Percentiles rank a stretch among this genome's conserved stretches.
These are phyloP conservation scores for Xanthoconium stramineum DNA, from an alignment of 768 basidiomycete genomes.

Conservation along the genomic window DNA sequence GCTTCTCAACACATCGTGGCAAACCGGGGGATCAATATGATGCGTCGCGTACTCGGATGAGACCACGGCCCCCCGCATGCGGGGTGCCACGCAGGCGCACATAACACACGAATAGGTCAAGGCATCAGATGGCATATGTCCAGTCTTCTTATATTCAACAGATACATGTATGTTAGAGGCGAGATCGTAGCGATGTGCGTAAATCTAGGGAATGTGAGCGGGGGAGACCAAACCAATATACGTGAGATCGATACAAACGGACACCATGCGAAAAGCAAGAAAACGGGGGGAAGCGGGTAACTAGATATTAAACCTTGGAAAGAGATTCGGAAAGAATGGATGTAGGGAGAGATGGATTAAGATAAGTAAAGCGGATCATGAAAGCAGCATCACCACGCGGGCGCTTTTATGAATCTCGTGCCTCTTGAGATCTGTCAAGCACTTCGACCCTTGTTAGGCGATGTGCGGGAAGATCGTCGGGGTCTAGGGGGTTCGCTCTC, in stretches of 20 bases:
- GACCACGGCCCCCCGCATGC: too few relatives aligned
- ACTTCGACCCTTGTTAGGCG: constrained; percentile 31
- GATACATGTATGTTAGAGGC: constrained; percentile 20
- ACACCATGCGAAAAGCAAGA: constrained; percentile 5
- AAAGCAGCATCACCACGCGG: background rate
- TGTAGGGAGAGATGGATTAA: background rate
- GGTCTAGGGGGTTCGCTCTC: constrained; percentile 23
- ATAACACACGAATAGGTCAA: too few relatives aligned
- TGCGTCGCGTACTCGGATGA: too few relatives aligned
- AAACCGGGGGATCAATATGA: too few relatives aligned
- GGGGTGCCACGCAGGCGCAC: too few relatives aligned
- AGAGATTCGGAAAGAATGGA: background rate
- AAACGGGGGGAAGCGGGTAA: constrained; percentile 4
- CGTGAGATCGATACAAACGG: constrained; percentile 13
- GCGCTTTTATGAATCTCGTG: background rate
- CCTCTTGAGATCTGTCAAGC: constrained; percentile 2
- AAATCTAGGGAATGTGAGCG: constrained; percentile 11
- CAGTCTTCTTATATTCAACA: constrained; percentile 4
- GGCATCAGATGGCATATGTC: too few relatives aligned
- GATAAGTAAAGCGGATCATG: background rate
- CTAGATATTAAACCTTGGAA: constrained; percentile 2
- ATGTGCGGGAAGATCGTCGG: constrained; percentile 35
- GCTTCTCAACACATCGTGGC: too few relatives aligned
- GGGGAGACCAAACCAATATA: constrained; percentile 1
- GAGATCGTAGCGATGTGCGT: constrained; percentile 9